phyloP scores from a whole-genome alignment of 1,284 basidiomycete species.

The Ceratorhiza oryzae-sativae region DNA sequence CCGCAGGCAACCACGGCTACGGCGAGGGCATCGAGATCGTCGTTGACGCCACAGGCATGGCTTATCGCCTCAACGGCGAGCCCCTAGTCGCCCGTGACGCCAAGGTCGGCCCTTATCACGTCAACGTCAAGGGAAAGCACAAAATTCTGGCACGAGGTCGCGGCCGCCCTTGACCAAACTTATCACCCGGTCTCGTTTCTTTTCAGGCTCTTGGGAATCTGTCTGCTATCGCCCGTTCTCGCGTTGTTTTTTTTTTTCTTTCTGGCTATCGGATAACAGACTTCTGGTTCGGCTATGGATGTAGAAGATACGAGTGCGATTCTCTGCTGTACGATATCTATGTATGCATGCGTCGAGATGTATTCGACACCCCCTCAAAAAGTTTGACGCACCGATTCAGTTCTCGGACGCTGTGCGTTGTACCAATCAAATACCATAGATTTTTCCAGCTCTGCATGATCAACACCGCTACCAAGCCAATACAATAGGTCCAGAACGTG shows the following conservation, averaged over 20 bases:
- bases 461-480: neutral
- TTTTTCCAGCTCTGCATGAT: neutral
- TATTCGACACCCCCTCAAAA: neutral
- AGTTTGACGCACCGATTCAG: neutral
- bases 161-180: neutral
- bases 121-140: constrained; percentile 36
- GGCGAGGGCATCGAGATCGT: constrained; percentile 20
- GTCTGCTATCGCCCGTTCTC: neutral
- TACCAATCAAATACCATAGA: neutral
- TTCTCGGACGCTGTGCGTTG: neutral
- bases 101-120: constrained; percentile 28
- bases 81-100: constrained; percentile 29
- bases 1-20: constrained; percentile 25
- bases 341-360: constrained; percentile 14
- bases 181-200: constrained; percentile 3
- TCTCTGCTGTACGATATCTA: neutral
- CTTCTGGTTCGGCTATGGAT: neutral
- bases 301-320: neutral
- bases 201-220: neutral
- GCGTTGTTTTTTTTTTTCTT: too few relatives aligned
- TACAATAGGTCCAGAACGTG: neutral
- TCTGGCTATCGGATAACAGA: constrained; percentile 5
- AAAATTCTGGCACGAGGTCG: constrained; percentile 23
- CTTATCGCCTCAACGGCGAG: constrained; percentile 29
- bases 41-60: constrained; percentile 15